A percentile compares a stretch with the other conserved stretches of the same genome.
phyloP scores from a whole-genome alignment of 495 filamentous ascomycete genomes.

The Podospora pseudocomata region DNA sequence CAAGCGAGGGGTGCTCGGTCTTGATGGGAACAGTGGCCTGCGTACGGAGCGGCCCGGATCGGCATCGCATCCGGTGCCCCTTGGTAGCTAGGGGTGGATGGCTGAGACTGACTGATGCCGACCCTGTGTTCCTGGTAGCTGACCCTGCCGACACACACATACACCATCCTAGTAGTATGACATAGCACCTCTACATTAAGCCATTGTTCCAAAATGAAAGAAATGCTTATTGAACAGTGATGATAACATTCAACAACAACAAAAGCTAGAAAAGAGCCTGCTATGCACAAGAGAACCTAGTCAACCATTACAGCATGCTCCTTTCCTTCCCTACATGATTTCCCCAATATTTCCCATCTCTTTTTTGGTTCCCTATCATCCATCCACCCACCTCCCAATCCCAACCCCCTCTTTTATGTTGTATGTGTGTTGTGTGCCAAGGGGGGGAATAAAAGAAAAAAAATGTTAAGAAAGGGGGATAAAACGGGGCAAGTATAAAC shows the following conservation, averaged over 20 bases:
- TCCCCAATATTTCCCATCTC: background rate
- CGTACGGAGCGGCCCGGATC: background rate
- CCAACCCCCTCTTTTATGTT: background rate
- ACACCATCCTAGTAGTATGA: background rate
- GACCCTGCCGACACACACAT: background rate
- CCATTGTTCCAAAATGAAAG: no score
- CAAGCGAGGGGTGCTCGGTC: background rate
- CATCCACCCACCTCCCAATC: background rate
- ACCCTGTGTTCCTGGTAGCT: background rate
- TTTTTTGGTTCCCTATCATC: background rate
- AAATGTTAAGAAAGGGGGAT: background rate
- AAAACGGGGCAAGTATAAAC: background rate
- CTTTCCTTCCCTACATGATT: background rate
- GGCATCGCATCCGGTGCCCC: background rate
- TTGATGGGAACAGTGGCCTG: background rate
- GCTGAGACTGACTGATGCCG: background rate
- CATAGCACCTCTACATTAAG: no score
- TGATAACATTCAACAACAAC: background rate
- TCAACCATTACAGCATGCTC: background rate
- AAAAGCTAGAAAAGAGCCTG: background rate
- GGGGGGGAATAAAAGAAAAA: slow-evolving; percentile 5
- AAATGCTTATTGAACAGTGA: background rate
- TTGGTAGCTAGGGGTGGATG: no score
- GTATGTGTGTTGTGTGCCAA: background rate
- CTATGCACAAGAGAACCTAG: background rate